Percentiles rank a stretch among this genome's conserved stretches.
phyloP scores from a whole-genome alignment of 495 filamentous ascomycete species.

The Zalerion maritima region DNA sequence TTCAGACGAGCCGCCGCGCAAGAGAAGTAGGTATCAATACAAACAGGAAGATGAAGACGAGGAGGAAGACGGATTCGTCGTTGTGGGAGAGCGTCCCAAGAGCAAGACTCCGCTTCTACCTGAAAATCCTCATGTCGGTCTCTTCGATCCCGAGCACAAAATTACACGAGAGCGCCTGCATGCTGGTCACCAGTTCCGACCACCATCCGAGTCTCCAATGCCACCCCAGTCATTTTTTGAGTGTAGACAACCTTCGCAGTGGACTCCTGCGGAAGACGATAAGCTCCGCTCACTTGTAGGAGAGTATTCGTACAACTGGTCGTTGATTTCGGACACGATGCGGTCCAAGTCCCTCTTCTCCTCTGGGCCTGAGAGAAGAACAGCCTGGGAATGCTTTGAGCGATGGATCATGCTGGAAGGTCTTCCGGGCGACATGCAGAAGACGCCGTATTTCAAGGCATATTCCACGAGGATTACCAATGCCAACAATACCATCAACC shows the following conservation, averaged over 20 bases:
- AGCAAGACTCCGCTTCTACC: slow-evolving; percentile 37
- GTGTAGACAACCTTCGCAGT: slow-evolving; percentile 68
- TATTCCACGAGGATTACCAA: slow-evolving; percentile 70
- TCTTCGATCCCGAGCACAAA: slow-evolving; percentile 85
- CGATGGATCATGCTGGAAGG: slow-evolving; percentile 86
- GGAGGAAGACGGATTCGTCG: slow-evolving; percentile 29
- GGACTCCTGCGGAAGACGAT: slow-evolving; percentile 81
- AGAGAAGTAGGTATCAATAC: slow-evolving; percentile 68
- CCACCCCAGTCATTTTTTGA: slow-evolving; percentile 83
- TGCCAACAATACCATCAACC: slow-evolving; percentile 49
- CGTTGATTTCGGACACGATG: slow-evolving; percentile 69
- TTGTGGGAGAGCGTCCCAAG: slow-evolving; percentile 30
- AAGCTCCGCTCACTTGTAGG: slow-evolving; percentile 70
- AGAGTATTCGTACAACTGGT: slow-evolving; percentile 95
- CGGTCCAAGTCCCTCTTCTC: slow-evolving; percentile 57
- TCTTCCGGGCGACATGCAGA: slow-evolving; percentile 76
- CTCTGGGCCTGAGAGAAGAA: slow-evolving; percentile 76
- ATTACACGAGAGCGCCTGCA: slow-evolving; percentile 79
- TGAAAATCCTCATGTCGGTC: slow-evolving; percentile 61
- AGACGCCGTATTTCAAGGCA: slow-evolving; percentile 81
- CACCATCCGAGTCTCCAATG: slow-evolving; percentile 82
- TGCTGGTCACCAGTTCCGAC: slow-evolving; percentile 81
- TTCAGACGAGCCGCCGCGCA: slow-evolving; percentile 51
- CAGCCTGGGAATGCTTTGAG: slow-evolving; percentile 98
- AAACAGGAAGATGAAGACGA: slow-evolving; percentile 51